Percentiles rank a stretch among this genome's conserved stretches.
These are phyloP conservation scores for Aegilops tauschii DNA, from an alignment of 176 grass and related monocot genomes.

Conservation along the genomic window DNA sequence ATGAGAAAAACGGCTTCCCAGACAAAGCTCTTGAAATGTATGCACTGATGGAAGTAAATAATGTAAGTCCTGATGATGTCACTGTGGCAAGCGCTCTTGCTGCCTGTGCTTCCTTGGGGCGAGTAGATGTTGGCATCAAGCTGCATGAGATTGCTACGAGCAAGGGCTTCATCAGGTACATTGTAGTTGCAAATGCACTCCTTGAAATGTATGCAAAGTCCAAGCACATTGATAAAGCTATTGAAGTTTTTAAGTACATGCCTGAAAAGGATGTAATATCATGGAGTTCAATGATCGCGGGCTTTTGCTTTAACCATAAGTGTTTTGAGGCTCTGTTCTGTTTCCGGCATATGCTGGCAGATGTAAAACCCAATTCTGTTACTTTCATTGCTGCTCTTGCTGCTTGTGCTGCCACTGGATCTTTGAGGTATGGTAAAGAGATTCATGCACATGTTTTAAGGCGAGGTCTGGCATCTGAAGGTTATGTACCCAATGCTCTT, in stretches of 20 bases:
- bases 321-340: conserved; percentile 80
- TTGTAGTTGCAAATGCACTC: conserved; percentile 60
- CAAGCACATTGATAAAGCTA: conserved; percentile 70
- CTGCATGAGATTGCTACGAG: conserved; percentile 63
- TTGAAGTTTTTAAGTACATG: conserved; percentile 77
- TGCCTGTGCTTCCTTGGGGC: conserved; percentile 66
- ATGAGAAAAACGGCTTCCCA: conserved; percentile 73
- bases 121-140: conserved; percentile 69
- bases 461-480: conserved; percentile 53
- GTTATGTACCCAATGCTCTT: conserved; percentile 77
- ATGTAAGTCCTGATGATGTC: conserved; percentile 68
- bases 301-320: conserved; percentile 78
- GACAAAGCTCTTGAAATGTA: conserved; percentile 82
- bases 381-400: conserved; percentile 71
- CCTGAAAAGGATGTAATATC: conserved; percentile 80
- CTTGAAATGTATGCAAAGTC: conserved; percentile 92
- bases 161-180: conserved; percentile 47
- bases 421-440: conserved; percentile 76
- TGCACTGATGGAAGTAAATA: conserved; percentile 62
- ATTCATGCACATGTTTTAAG: conserved; percentile 85
- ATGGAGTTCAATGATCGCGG: conserved; percentile 82
- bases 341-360: conserved; percentile 73
- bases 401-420: conserved; percentile 72
- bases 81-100: conserved; percentile 69
- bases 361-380: conserved; percentile 79